Base-by-base conservation (phyloP, 2,329 filamentous ascomycete species). In the Colletotrichum karsti region DNA sequence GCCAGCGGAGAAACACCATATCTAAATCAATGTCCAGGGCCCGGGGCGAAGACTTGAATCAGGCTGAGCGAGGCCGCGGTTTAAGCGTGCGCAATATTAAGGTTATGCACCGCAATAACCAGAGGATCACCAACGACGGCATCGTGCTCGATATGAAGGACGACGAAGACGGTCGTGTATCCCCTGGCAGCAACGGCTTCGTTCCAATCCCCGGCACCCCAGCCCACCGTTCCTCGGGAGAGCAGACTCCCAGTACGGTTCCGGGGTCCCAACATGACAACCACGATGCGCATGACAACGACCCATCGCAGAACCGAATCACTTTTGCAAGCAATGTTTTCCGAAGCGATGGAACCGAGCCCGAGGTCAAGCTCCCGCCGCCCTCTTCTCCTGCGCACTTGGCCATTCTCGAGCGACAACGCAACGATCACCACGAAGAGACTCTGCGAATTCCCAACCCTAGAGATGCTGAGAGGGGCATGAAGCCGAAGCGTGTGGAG, bases 401-500 rank as follows among this genome's bases (percentile, higher is more conserved):
- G 74, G 92, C 92, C 6, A 96, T 98, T 74, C 78, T 98, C 13
- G 90, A 97, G 77, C 91, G 92, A 33, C 95, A 98, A 77, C 89
- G 94, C 39, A 91, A 93, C 63, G 85, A 84, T 2, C 89, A 90
- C 69, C 91, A 90, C 69, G 91, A 90, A 59, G 90, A 91, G 35
- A 90, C 94, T 0, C 82, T 98, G 46, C 91, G 94, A 42, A 98
- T 99, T 73, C 96, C 96, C 0, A 95, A 95, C 20, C 96, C 96
- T 1, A 87, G 95, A 73, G 96, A 98, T 75, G 95, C 92, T 54
- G 96, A 99, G 73, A 89, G 90, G 56, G 96, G 95, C 26, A 86
- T 93, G 69, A 84, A 90, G 9, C 95, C 95, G 2, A 82, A 84
- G 63, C 82, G 84, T 30, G 78, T 90, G 2, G 76, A 80, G 4